phyloP scores from a whole-genome alignment of 345 rosid genomes.

The Gossypium longicalyx region DNA sequence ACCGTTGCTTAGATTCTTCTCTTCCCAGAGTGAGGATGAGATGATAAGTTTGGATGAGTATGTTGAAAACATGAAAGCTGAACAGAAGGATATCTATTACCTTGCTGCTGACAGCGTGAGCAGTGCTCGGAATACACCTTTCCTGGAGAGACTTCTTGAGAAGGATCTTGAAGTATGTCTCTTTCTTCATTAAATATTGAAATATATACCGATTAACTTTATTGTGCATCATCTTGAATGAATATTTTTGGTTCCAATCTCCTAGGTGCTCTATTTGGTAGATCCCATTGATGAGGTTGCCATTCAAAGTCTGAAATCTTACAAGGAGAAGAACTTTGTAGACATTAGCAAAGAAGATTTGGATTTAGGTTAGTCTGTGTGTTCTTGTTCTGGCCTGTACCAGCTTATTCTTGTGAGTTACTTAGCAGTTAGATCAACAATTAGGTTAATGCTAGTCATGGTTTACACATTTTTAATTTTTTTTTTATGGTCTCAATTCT shows the following conservation, averaged over 20 bases:
- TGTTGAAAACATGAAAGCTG: conserved; percentile 93
- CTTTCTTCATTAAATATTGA: conserved; percentile 4
- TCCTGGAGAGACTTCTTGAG: conserved; percentile 84
- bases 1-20: conserved; percentile 88
- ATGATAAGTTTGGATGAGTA: conserved; percentile 97
- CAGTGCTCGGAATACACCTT: conserved; percentile 91
- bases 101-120: conserved; percentile 85
- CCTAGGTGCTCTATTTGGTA: conserved; percentile 73
- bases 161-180: conserved; percentile 77
- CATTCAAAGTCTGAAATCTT: conserved; percentile 77
- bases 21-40: conserved; percentile 90
- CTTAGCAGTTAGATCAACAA: background rate
- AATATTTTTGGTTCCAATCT: conserved; percentile 10
- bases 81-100: conserved; percentile 86
- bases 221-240: conserved; percentile 2
- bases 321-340: conserved; percentile 90
- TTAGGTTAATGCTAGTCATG: background rate
- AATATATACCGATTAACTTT: background rate
- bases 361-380: conserved; percentile 60
- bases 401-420: background rate
- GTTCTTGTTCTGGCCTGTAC: background rate
- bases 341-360: conserved; percentile 98
- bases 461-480: conserved; percentile 7
- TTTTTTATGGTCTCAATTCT: conserved; percentile 9
- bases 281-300: conserved; percentile 97